Percentiles rank a stretch among this genome's conserved stretches.
Evolutionary conservation across 176 grass and related monocot species (phyloP).

Genomic region (Zoysia japonica): DNA sequence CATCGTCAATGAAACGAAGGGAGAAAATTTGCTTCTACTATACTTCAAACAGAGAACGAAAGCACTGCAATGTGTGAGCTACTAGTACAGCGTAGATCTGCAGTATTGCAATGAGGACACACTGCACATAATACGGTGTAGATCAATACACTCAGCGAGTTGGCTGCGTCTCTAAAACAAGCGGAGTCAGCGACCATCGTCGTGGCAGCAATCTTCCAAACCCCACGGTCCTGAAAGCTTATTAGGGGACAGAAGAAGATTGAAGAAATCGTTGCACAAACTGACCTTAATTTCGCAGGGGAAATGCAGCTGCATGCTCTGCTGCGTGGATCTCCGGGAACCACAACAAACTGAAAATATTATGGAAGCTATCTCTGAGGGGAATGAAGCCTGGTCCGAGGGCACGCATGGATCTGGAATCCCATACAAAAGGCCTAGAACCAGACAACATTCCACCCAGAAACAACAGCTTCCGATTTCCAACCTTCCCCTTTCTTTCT

Average conservation of each 20-base stretch:
- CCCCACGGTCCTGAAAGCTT: too few species aligned
- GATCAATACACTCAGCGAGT: too few species aligned
- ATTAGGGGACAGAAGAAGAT: not conserved
- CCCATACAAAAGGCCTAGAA: conserved; percentile 41
- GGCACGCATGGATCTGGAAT: conserved; percentile 29
- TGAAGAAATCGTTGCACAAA: not conserved
- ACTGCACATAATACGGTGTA: too few species aligned
- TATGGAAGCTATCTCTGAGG: conserved; percentile 61
- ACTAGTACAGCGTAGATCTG: too few species aligned
- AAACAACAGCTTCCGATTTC: conserved; percentile 48
- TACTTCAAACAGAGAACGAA: too few species aligned
- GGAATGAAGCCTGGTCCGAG: conserved; percentile 99
- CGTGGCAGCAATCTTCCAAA: too few species aligned
- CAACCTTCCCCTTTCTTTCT: not conserved
- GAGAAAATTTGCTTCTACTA: too few species aligned
- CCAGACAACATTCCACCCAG: conserved; percentile 79
- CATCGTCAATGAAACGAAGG: too few species aligned
- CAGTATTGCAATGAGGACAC: too few species aligned
- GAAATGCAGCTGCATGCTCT: not conserved
- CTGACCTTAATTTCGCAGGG: not conserved
- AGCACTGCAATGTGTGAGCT: too few species aligned
- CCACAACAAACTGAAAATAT: not conserved
- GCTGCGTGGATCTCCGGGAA: not conserved
- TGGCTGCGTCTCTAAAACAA: too few species aligned
- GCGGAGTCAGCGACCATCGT: too few species aligned